Percentiles rank a stretch among this genome's conserved stretches.
Evolutionary conservation across 768 basidiomycete species (phyloP).

Genomic region (Dendrothele bispora): DNA sequence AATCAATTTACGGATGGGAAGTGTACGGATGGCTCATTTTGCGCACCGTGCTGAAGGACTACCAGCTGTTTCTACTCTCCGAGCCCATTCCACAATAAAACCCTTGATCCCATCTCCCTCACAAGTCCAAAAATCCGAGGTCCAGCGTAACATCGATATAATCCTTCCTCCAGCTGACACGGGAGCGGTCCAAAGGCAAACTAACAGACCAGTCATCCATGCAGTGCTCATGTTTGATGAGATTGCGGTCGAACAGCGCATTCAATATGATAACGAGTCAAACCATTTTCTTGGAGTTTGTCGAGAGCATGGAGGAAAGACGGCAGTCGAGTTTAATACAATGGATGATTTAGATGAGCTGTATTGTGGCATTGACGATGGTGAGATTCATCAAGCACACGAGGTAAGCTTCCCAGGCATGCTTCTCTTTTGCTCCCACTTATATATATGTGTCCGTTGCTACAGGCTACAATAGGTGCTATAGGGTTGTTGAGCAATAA

Average conservation of each 20-base stretch:
- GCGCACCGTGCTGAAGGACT: too few species aligned
- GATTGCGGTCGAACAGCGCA: conserved; percentile 21
- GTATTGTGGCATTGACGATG: conserved; percentile 14
- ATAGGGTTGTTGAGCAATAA: neutral
- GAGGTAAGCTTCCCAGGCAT: conserved; percentile 19
- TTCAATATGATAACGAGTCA: conserved; percentile 21
- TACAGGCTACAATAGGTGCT: neutral
- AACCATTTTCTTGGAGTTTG: conserved; percentile 27
- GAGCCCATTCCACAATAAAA: too few species aligned
- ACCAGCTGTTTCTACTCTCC: too few species aligned
- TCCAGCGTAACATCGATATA: too few species aligned
- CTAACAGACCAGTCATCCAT: conserved; percentile 15
- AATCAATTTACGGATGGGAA: neutral
- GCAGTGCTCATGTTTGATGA: conserved; percentile 28
- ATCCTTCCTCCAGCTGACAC: too few species aligned
- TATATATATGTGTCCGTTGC: neutral
- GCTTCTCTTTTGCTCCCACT: neutral
- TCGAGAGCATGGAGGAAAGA: conserved; percentile 19
- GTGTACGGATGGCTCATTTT: neutral
- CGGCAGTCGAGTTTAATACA: conserved; percentile 17
- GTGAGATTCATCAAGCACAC: conserved; percentile 20
- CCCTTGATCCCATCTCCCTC: too few species aligned
- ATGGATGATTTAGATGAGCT: conserved; percentile 22
- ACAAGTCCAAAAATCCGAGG: neutral
- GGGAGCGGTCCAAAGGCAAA: too few species aligned